Base-by-base conservation (phyloP, 805 yeast species). In the Metschnikowia gruessii region DNA sequence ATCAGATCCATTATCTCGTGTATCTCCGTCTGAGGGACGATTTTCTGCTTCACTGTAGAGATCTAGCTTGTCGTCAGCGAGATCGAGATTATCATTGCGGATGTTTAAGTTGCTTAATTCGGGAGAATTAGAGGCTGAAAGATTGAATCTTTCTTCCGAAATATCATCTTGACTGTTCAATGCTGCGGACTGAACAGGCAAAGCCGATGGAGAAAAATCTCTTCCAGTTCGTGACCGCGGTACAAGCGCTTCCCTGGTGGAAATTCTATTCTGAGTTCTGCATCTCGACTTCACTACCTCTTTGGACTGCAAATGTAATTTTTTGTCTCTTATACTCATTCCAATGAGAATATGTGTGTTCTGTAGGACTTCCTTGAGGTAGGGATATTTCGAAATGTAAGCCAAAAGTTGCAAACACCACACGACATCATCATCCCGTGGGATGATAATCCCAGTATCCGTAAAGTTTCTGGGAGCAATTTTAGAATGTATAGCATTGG, bases 341-440 rank as follows among this genome's bases (percentile, higher is more conserved):
- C 82, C 80, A 12, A 87, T 84, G 8, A 90, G 82, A 39, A 90
- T 68, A 63, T 86, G 85, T 2, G 95, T 83, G 43, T 77, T 79
- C 54, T 90, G 95, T 48, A 92, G 70, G 40, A 75, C 75, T 32
- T 81, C 83, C 58, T 91, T 86, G 63, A 91, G 70, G 51, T 81
- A 77, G 0, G 97, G 83, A 59, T 94, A 92, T 65, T 92, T 92
- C 4, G 97, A 90, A 35, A 91, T 87, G 64, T 90, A 92, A 12
- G 98, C 98, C 42, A 94, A 66, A 17, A 94, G 74, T 64, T 92
- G 98, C 44, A 92, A 71, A 3, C 96, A 85, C 96, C 97, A 90
- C 31, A 89, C 83, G 15, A 92, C 87, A 61, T 92, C 99, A 62
- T 92, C 97, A 52, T 87, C 95, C 46, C 88, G 79, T 1, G 97